Conservation (phyloP, 139 green algal genomes). For the Limnomonas spitsbergensis region DNA sequence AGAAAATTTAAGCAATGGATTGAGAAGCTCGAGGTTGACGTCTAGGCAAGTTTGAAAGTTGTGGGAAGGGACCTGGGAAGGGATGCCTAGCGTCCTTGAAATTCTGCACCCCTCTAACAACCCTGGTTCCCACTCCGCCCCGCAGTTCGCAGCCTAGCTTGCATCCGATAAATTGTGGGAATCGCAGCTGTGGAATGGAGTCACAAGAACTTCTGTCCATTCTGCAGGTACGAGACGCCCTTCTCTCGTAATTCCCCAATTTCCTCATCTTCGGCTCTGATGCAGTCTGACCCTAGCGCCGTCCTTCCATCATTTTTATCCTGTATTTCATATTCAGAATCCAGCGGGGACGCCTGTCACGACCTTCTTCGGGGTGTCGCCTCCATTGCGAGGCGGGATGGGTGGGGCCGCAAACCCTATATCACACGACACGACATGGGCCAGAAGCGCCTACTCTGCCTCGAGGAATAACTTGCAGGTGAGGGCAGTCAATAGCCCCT, state of each 20-base stretch:
- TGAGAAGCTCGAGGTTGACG: not conserved
- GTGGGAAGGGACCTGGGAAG: too few species aligned
- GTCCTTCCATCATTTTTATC: not conserved
- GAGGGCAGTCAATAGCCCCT: not conserved
- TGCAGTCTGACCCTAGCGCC: not conserved
- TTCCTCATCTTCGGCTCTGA: not conserved
- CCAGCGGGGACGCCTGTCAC: not conserved
- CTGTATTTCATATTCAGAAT: not conserved
- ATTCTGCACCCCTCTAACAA: not conserved
- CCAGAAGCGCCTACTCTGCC: conserved; percentile 1
- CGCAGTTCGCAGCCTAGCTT: not conserved
- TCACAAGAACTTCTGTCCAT: not conserved
- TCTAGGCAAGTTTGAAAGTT: not conserved
- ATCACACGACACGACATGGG: conserved; percentile 4
- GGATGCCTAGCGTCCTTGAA: not conserved
- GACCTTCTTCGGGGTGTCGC: conserved; percentile 14
- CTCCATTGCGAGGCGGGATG: not conserved
- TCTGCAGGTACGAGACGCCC: not conserved
- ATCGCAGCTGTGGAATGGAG: conserved; percentile 10
- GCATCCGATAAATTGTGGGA: not conserved
- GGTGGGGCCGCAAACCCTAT: conserved; percentile 16
- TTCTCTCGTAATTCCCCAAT: not conserved
- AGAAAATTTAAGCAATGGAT: conserved; percentile 1
- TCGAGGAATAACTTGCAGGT: conserved; percentile 8
- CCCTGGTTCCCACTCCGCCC: not conserved